These are phyloP conservation scores for Saksenaea vasiformis DNA, from an alignment of 371 early-diverging fungal genomes.

Conservation along the genomic window DNA sequence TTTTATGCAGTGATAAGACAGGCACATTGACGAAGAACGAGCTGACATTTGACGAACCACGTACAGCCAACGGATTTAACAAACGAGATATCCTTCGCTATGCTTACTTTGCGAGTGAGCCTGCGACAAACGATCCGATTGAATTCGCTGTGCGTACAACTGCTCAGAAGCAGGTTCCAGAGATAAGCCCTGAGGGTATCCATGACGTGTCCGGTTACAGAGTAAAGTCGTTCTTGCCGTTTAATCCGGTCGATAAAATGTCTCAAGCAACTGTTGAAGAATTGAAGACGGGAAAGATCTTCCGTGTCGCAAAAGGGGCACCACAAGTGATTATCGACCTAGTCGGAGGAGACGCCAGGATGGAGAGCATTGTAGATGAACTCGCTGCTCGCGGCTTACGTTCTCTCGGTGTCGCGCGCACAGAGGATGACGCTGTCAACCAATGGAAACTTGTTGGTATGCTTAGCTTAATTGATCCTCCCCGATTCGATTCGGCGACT, in stretches of 20 bases:
- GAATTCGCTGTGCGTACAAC: slow-evolving; percentile 89
- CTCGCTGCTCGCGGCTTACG: slow-evolving; percentile 83
- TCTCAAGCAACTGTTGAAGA: slow-evolving; percentile 85
- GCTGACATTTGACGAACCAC: slow-evolving; percentile 90
- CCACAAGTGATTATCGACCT: slow-evolving; percentile 90
- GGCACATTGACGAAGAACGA: slow-evolving; percentile 95
- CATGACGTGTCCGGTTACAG: slow-evolving; percentile 81
- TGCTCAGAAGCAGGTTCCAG: slow-evolving; percentile 70
- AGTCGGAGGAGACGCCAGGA: slow-evolving; percentile 78
- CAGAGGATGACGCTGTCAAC: slow-evolving; percentile 65
- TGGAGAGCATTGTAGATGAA: slow-evolving; percentile 75
- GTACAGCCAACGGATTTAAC: slow-evolving; percentile 67
- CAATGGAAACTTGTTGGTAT: slow-evolving; percentile 70
- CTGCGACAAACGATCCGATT: slow-evolving; percentile 90
- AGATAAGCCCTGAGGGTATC: slow-evolving; percentile 62
- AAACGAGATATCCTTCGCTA: slow-evolving; percentile 83
- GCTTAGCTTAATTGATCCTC: slow-evolving; percentile 88
- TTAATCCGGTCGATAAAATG: slow-evolving; percentile 90
- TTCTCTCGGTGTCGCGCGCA: slow-evolving; percentile 85
- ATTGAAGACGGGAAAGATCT: slow-evolving; percentile 62
- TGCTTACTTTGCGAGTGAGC: slow-evolving; percentile 88
- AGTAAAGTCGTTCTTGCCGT: slow-evolving; percentile 84
- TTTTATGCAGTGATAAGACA: slow-evolving; percentile 96
- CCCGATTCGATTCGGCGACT: slow-evolving; percentile 67
- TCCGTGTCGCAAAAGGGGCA: slow-evolving; percentile 92